Conservation (phyloP, 352 stramenopile genomes). For the Pythium oligandrum region DNA sequence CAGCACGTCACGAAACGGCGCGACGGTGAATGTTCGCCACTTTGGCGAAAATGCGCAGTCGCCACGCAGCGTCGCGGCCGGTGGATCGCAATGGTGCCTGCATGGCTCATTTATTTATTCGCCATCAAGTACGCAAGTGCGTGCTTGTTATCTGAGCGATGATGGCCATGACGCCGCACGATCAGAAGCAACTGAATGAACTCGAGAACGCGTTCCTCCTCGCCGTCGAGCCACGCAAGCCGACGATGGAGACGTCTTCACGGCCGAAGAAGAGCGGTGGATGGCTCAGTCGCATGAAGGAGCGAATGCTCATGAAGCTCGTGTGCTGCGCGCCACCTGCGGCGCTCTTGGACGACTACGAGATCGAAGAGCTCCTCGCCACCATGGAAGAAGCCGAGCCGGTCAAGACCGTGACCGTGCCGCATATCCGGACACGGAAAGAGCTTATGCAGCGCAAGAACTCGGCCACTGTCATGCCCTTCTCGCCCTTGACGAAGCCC, state of each 20-base stretch:
- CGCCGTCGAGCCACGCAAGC: slow-evolving; percentile 6
- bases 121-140: slow-evolving; percentile 2
- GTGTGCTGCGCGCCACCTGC: slow-evolving; percentile 19
- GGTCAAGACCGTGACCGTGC: background rate
- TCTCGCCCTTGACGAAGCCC: background rate
- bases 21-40: slow-evolving; percentile 1
- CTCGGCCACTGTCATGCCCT: slow-evolving; percentile 17
- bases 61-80: background rate
- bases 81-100: background rate
- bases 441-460: slow-evolving; percentile 9
- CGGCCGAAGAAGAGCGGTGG: background rate
- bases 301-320: slow-evolving; percentile 12
- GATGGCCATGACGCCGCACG: slow-evolving; percentile 22
- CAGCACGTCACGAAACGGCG: background rate
- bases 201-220: slow-evolving; percentile 16
- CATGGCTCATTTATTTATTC: slow-evolving; percentile 16
- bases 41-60: slow-evolving; percentile 10
- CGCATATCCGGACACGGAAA: slow-evolving; percentile 3
- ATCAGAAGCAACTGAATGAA: slow-evolving; percentile 18
- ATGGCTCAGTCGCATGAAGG: slow-evolving; percentile 12
- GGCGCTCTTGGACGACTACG: slow-evolving; percentile 19
- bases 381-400: slow-evolving; percentile 9
- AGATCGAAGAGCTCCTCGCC: slow-evolving; percentile 16
- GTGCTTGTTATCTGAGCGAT: slow-evolving; percentile 3
- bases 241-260: background rate